Conservation (phyloP, 108 stramenopile species). For the Pseudonitzschia multiseries region DNA sequence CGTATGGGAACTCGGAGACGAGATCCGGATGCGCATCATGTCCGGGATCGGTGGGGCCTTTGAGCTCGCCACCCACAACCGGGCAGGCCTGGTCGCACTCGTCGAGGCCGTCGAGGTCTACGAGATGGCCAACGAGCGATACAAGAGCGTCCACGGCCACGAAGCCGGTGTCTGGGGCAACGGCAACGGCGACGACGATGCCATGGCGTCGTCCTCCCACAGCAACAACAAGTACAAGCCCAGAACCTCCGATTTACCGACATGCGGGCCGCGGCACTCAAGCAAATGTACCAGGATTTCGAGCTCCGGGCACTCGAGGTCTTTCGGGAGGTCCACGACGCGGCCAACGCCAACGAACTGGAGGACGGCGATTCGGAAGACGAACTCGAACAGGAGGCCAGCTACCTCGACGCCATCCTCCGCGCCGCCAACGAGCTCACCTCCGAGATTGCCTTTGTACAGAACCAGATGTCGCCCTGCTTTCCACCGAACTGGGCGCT, state of each 20-base stretch:
- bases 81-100: constrained; percentile 87
- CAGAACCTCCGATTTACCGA: constrained; percentile 76
- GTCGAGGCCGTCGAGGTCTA: constrained; percentile 90
- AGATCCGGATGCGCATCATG: constrained; percentile 81
- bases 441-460: constrained; percentile 80
- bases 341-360: background rate
- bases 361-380: constrained; percentile 44
- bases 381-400: constrained; percentile 53
- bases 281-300: constrained; percentile 83
- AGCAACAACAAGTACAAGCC: constrained; percentile 22
- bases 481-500: constrained; percentile 84
- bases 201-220: background rate
- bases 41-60: constrained; percentile 80
- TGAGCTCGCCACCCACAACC: constrained; percentile 83
- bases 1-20: constrained; percentile 92
- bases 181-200: too few species aligned
- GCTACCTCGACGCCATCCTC: constrained; percentile 78
- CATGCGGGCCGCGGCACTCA: constrained; percentile 83
- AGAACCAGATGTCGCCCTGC: constrained; percentile 85
- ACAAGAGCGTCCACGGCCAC: constrained; percentile 59
- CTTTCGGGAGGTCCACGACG: constrained; percentile 68
- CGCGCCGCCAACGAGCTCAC: constrained; percentile 79
- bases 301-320: constrained; percentile 73
- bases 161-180: constrained; percentile 25
- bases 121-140: constrained; percentile 73